These are phyloP conservation scores for Cornus kousa DNA, from an alignment of 148 eudicot species.

Conservation along the genomic window DNA sequence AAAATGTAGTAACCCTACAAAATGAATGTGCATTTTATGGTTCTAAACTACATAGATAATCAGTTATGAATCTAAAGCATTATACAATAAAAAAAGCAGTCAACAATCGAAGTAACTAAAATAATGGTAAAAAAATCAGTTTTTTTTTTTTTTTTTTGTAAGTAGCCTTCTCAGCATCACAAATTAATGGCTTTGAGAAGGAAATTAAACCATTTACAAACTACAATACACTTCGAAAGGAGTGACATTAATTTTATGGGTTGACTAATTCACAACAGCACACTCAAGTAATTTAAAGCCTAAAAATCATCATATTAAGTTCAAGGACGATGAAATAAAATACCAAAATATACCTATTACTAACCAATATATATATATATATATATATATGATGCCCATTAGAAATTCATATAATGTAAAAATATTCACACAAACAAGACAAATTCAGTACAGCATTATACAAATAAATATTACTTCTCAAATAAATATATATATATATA, in stretches of 20 bases:
- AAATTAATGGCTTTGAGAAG: no score
- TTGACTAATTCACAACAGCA: neutral
- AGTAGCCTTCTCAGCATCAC: no score
- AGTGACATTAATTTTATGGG: neutral
- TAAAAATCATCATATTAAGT: neutral
- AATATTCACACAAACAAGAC: neutral
- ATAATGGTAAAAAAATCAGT: no score
- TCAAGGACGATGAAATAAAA: no score
- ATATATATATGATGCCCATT: no score
- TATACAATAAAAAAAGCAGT: neutral
- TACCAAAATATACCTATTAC: no score
- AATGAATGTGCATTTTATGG: slow-evolving; percentile 12
- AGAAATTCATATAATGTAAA: neutral
- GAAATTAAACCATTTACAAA: no score
- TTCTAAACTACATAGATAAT: neutral
- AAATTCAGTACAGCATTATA: neutral
- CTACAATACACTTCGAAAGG: no score
- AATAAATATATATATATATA: no score
- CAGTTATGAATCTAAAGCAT: neutral
- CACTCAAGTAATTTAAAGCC: neutral
- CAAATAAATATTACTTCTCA: no score
- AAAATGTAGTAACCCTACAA: slow-evolving; percentile 88
- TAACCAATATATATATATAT: no score
- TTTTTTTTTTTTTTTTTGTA: no score
- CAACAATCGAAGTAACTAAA: neutral